Evolutionary conservation across 805 yeast genomes (phyloP).

Genomic region (Grigorovia jiainica): DNA sequence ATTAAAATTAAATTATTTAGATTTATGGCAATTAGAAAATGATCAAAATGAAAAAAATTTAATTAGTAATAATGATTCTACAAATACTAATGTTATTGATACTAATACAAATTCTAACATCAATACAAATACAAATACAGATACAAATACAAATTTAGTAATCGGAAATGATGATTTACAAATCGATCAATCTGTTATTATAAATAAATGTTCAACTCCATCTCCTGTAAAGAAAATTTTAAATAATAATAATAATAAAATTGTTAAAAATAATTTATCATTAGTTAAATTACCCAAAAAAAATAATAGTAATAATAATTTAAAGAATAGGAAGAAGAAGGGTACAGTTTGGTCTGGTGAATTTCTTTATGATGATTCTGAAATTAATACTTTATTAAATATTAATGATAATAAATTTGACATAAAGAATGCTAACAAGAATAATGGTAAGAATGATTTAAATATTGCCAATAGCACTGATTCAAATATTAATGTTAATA

Average conservation of each 20-base stretch:
- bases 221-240: constrained; percentile 14
- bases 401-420: neutral
- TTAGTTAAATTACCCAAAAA: neutral
- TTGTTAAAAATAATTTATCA: neutral
- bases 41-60: neutral
- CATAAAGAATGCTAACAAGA: neutral
- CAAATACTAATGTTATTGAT: neutral
- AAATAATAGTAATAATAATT: neutral
- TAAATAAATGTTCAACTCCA: constrained; percentile 16
- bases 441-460: neutral
- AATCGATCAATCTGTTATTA: constrained; percentile 3
- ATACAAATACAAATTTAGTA: neutral
- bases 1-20: constrained; percentile 6
- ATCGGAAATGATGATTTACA: neutral
- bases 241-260: neutral
- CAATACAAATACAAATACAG: neutral
- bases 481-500: neutral
- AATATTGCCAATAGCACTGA: neutral
- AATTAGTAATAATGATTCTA: neutral
- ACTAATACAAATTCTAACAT: neutral
- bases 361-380: constrained; percentile 23
- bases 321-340: neutral
- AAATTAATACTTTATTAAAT: constrained; percentile 8
- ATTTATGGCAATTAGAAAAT: neutral
- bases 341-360: constrained; percentile 24